These are phyloP conservation scores for Blepharisma japonicum DNA, from an alignment of 73 alveolate genomes.

Conservation along the genomic window DNA sequence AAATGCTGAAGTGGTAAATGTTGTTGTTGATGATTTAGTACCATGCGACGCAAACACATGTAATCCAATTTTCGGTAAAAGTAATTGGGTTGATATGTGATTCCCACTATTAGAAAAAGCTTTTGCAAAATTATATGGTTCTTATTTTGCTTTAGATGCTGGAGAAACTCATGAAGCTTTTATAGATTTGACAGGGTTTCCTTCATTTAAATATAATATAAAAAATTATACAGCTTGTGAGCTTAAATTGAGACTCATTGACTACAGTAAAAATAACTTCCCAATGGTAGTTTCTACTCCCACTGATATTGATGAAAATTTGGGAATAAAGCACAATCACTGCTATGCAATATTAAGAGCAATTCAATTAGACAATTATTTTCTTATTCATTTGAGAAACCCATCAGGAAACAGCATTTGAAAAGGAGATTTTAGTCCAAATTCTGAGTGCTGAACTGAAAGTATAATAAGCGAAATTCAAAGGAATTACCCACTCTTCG, in stretches of 20 bases:
- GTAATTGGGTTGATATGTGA: conserved; percentile 81
- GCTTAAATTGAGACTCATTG: too few species aligned
- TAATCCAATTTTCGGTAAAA: conserved; percentile 79
- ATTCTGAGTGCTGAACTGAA: conserved; percentile 71
- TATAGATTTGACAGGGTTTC: conserved; percentile 81
- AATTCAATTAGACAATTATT: conserved; percentile 43
- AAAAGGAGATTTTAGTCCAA: conserved; percentile 86
- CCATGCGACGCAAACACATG: conserved; percentile 72
- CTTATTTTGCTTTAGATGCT: conserved; percentile 63
- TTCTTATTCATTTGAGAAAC: conserved; percentile 71
- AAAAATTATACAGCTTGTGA: too few species aligned
- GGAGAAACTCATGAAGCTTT: conserved; percentile 72
- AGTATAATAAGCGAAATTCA: conserved; percentile 53
- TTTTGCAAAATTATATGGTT: conserved; percentile 86
- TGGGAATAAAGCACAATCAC: conserved; percentile 77
- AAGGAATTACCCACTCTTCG: conserved; percentile 35
- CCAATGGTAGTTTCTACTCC: not conserved
- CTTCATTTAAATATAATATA: conserved; percentile 37
- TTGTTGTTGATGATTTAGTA: conserved; percentile 85
- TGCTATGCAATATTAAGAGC: conserved; percentile 67
- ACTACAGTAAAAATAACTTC: too few species aligned
- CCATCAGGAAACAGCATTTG: conserved; percentile 91
- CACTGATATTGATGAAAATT: conserved; percentile 5
- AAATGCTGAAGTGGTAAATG: conserved; percentile 85
- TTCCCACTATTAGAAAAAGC: conserved; percentile 86